Evolutionary conservation across 1,284 basidiomycete genomes (phyloP), one percentile per base, ranked within the genome.

Genomic region (Trametes pubescens): DNA sequence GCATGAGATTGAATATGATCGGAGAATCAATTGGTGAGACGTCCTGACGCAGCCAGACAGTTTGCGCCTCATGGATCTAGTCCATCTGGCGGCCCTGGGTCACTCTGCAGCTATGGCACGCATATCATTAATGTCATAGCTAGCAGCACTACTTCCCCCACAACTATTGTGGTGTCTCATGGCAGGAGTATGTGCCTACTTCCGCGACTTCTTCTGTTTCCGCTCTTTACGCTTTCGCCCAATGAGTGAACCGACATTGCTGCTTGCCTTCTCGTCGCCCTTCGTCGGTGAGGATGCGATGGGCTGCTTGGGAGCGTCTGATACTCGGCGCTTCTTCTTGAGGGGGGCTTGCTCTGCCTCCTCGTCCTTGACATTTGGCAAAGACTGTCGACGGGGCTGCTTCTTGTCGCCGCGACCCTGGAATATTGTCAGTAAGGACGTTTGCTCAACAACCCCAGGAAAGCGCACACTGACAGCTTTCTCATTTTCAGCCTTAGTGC

Each of bases 191-290:
- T n/a, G n/a, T n/a, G 35, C 35, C 62, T 68, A 68, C 47, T 68
- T 64, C 34, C 62, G 59, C 9, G 59, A 29, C 54, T 67, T 68
- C 61, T 76, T 75, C 34, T 65, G 62, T 57, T 72, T 75, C 55
- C 71, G 70, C 58, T 76, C 74, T 58, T 75, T 78, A 54, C 76
- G 72, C 63, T 77, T 78, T 59, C 73, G 72, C 26, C 77, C 77
- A 55, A 77, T 78, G 21, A 79, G 49, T n/a, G 72, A 73, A 16
- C 76, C 75, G 46, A 78, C 48, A 34, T 69, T 61, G 9, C 69
- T 69, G 4, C 32, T 51, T 6, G 9, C 40, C 48, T 64, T 62
- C 11, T 61, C 26, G 14, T 63, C 56, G 14, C 57, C 48, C n/a
- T 61, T 40, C 24, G 66, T 64, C 14, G 51, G 40, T 2, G 60